Base-by-base conservation (phyloP, 2,329 filamentous ascomycete genomes). In the Fusarium sp. region DNA sequence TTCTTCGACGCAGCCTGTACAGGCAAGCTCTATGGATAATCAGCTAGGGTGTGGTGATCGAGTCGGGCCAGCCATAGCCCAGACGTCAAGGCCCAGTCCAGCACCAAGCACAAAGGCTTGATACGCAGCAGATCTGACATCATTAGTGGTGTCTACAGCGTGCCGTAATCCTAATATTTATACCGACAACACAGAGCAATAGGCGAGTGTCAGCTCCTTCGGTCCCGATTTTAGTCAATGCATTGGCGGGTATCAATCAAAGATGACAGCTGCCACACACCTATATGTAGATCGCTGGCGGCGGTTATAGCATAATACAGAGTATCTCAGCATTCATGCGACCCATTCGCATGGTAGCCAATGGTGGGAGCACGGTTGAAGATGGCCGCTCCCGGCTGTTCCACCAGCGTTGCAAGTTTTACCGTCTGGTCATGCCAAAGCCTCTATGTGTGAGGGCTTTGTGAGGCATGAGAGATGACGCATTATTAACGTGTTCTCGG, bases 331-430 rank as follows among this genome's bases (percentile, higher is more conserved):
- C 65, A 34, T n/a, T 13, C 31, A 65, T 70, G 64, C 68, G 64
- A 69, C 64, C 61, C 64, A 68, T 61, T 54, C 52, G 61, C 52
- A 56, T 60, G 68, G 64, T 61, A 67, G 57, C 64, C 65, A 70
- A 70, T 68, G 53, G 50, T 43, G 42, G 55, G 41, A 56, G 44
- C 42, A 54, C 45, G 43, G 39, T 35, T 49, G 36, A 53, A 53
- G 29, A 49, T 35, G 22, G 24, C 28, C 43, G 26, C 28, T 56
- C 53, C 40, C 29, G 24, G 36, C 26, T 39, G 46, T 56, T 40
- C 53, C 53, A 45, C 46, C 46, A 56, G 26, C 32, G 40, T 51
- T 56, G 46, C 39, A 58, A 55, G 34, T 41, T 40, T 32, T 53
- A 41, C 35, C 36, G 41, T 49, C 39, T 25, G 35, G 28, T 35